phyloP scores from a whole-genome alignment of 1,284 basidiomycete genomes.

The Ceratobasidium sp. region DNA sequence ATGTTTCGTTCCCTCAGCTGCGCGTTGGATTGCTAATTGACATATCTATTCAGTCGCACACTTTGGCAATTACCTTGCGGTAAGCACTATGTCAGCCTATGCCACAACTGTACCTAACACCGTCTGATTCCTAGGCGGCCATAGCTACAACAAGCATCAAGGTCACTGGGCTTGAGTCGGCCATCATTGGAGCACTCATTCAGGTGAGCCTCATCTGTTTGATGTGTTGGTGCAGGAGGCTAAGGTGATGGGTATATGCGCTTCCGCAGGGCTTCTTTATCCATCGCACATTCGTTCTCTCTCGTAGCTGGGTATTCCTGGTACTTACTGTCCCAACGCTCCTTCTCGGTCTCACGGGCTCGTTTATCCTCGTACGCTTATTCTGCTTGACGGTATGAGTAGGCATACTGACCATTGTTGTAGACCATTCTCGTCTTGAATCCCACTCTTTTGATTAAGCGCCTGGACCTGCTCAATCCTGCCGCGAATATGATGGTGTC shows the following conservation, averaged over 20 bases:
- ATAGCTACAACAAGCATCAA: conserved; percentile 13
- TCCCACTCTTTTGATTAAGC: background rate
- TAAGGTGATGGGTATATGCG: background rate
- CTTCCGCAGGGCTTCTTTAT: conserved; percentile 33
- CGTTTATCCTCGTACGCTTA: conserved; percentile 3
- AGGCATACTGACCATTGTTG: background rate
- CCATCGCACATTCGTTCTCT: conserved; percentile 30
- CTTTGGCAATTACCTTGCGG: conserved; percentile 21
- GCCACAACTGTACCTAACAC: background rate
- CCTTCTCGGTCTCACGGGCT: conserved; percentile 20
- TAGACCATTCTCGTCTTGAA: conserved; percentile 14
- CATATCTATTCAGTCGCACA: conserved; percentile 1
- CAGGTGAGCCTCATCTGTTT: background rate
- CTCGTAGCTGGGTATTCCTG: conserved; percentile 30
- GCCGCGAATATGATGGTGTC: conserved; percentile 30
- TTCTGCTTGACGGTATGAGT: background rate
- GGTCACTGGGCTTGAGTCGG: conserved; percentile 24
- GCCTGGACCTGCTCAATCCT: background rate
- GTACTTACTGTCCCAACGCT: conserved; percentile 22
- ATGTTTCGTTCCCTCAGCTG: background rate
- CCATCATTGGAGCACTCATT: conserved; percentile 21
- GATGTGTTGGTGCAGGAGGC: background rate
- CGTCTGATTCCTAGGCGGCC: background rate
- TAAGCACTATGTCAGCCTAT: background rate
- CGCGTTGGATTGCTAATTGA: background rate